phyloP scores from a whole-genome alignment of 2,329 filamentous ascomycete species.

The Penicillium sp. region DNA sequence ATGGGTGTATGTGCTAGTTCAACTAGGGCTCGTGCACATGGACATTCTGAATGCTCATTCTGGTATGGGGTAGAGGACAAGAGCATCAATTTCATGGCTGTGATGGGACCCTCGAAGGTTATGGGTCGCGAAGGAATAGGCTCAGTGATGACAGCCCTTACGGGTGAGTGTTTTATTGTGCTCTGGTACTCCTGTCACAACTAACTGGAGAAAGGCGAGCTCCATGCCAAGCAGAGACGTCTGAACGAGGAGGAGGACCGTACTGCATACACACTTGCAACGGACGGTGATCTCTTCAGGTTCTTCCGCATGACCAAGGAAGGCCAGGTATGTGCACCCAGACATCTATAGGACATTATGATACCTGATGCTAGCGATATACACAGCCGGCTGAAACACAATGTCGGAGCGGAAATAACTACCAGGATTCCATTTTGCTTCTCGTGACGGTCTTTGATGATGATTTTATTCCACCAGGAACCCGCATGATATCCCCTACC shows the following conservation, averaged over 20 bases:
- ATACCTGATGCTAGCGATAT: background rate
- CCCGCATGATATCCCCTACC: background rate
- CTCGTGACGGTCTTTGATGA: background rate
- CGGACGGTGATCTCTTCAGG: background rate
- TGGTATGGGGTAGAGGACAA: background rate
- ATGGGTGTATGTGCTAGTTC: background rate
- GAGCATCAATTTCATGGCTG: background rate
- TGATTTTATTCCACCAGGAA: background rate
- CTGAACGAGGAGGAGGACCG: background rate
- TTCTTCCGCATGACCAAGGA: background rate
- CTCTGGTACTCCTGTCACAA: background rate
- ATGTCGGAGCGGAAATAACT: background rate
- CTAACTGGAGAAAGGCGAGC: background rate
- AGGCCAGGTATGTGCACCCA: background rate
- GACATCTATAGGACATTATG: background rate
- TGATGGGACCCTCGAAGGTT: background rate
- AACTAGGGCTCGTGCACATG: background rate
- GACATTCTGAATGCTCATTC: background rate
- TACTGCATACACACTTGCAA: background rate
- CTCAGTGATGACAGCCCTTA: background rate
- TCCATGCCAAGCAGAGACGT: background rate
- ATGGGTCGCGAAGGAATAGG: background rate
- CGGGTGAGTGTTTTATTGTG: background rate
- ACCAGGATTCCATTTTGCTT: background rate
- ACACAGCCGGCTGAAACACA: background rate